Conservation (phyloP, 2,329 filamentous ascomycete genomes). For the Sporothrix variecibatus region DNA sequence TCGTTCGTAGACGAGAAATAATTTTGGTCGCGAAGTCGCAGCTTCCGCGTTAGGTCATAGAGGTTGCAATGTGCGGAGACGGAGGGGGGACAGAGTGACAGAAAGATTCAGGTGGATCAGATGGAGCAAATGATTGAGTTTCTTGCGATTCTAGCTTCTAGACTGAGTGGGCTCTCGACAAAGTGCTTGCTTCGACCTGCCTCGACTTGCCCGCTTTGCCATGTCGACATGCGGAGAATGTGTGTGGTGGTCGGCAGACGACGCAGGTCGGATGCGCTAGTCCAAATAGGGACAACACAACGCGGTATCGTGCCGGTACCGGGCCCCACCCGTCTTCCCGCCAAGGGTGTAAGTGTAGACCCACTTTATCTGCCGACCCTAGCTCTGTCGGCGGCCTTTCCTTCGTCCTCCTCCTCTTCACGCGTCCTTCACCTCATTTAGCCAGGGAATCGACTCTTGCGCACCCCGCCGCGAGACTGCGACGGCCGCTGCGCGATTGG, state of each 20-base stretch:
- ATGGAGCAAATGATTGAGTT: background rate
- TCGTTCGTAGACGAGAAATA: background rate
- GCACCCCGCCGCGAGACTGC: conserved; percentile 66
- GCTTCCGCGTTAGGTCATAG: background rate
- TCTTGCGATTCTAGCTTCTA: background rate
- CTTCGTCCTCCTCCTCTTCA: background rate
- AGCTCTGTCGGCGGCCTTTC: background rate
- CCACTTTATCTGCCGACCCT: conserved; percentile 4
- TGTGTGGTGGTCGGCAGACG: background rate
- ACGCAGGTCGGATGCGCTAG: conserved; percentile 19
- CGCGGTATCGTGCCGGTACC: background rate
- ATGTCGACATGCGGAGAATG: background rate
- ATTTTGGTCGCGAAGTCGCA: background rate
- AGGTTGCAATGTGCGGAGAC: background rate
- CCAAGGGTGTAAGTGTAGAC: background rate
- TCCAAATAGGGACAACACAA: background rate
- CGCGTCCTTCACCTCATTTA: conserved; percentile 46
- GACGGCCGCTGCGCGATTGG: conserved; percentile 63
- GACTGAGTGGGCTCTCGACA: background rate
- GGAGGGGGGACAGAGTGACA: background rate
- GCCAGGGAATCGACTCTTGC: conserved; percentile 67
- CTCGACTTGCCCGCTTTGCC: background rate
- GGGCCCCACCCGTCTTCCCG: conserved; percentile 1
- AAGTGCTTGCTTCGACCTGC: background rate
- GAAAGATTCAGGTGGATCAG: background rate